Conservation (phyloP, 2,329 filamentous ascomycete species). For the Sphaceloma murrayae region DNA sequence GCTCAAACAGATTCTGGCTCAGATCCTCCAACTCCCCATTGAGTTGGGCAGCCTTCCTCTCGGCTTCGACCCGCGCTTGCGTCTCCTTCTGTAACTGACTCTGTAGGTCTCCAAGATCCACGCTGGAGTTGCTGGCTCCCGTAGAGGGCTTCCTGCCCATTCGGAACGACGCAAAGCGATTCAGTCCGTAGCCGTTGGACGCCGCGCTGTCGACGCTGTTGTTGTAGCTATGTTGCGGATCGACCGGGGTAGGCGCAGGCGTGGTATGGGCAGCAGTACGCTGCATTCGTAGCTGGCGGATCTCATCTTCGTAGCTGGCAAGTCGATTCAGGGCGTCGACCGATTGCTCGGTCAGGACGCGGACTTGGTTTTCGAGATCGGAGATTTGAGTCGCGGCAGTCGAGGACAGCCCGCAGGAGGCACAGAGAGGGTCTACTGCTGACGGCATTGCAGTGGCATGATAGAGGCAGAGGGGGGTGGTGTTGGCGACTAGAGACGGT, state of each 20-base stretch:
- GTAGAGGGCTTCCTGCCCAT: constrained; percentile 23
- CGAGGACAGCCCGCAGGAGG: constrained; percentile 7
- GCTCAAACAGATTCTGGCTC: constrained; percentile 61
- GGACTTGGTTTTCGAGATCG: constrained; percentile 23
- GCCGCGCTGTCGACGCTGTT: constrained; percentile 19
- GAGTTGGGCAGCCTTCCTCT: constrained; percentile 54
- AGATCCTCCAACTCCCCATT: constrained; percentile 69
- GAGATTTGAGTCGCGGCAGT: constrained; percentile 17
- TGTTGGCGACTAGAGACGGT: neutral
- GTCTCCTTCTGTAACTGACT: constrained; percentile 57
- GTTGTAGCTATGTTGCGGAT: constrained; percentile 16
- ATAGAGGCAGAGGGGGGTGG: neutral
- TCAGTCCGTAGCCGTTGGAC: constrained; percentile 23
- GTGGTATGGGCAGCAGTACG: constrained; percentile 20
- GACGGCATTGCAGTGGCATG: constrained; percentile 3
- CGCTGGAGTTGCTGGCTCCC: constrained; percentile 21
- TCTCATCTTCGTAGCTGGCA: constrained; percentile 73
- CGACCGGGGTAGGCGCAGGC: constrained; percentile 23
- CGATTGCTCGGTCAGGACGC: constrained; percentile 26
- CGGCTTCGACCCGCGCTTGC: constrained; percentile 54
- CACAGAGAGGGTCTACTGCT: constrained; percentile 11
- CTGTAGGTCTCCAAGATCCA: constrained; percentile 36
- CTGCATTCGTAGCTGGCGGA: constrained; percentile 48
- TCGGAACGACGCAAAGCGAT: constrained; percentile 22
- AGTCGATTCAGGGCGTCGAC: constrained; percentile 40